Conservation (phyloP, 2,329 filamentous ascomycete genomes). For the Pseudogymnoascus sp. region DNA sequence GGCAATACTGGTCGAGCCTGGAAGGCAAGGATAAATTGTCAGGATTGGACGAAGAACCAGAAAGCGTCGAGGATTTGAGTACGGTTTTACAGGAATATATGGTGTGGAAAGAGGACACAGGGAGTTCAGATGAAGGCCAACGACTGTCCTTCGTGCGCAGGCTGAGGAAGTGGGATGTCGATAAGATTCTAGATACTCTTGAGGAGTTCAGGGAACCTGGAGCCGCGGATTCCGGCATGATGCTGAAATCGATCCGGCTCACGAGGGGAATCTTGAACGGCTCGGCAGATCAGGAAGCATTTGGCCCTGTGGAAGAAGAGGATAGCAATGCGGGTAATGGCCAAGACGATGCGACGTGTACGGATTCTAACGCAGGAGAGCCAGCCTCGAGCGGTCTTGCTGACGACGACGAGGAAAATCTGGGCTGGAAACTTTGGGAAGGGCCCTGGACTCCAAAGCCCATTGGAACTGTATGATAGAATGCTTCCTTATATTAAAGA, state of each 20-base stretch:
- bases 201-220: conserved; percentile 17
- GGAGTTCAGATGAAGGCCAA: background rate
- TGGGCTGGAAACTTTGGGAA: conserved; percentile 42
- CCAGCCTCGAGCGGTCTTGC: conserved; percentile 1
- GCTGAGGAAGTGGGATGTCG: background rate
- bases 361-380: background rate
- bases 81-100: conserved; percentile 16
- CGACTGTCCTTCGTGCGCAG: background rate
- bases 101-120: background rate
- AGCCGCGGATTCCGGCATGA: conserved; percentile 14
- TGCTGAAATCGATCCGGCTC: conserved; percentile 22
- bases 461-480: conserved; percentile 44
- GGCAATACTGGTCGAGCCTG: conserved; percentile 68
- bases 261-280: conserved; percentile 19
- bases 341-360: background rate
- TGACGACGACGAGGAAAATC: conserved; percentile 13
- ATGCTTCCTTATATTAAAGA: conserved; percentile 14
- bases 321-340: background rate
- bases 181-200: conserved; percentile 18
- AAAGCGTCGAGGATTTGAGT: conserved; percentile 14
- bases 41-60: background rate
- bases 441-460: conserved; percentile 50
- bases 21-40: conserved; percentile 28
- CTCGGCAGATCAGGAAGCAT: background rate
- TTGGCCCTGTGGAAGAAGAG: background rate